Base-by-base conservation (phyloP, 2,329 filamentous ascomycete genomes). In the Cladosporium colombiae region DNA sequence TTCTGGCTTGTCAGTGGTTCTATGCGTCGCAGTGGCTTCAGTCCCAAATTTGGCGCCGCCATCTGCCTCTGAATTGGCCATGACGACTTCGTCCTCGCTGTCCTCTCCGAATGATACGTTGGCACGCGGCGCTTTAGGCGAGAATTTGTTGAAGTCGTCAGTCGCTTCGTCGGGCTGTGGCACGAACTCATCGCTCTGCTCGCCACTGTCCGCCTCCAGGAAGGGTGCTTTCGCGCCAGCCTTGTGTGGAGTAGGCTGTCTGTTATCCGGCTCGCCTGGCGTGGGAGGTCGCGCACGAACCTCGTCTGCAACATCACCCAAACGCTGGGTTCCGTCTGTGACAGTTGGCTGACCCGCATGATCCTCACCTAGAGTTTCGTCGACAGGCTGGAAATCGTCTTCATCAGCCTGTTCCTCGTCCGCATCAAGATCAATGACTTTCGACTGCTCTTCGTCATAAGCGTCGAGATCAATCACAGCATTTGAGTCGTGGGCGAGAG, bases 401-500 rank as follows among this genome's bases (percentile, higher is more conserved):
- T 73, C 71, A 8, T 73, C 64, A 16, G 71, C 69, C 46, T 73
- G 69, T 31, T 76, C 73, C 2, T 74, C 70, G 11, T 74, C 72
- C 5, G 74, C 72, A 18, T 76, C 73, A 31, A 77, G 67, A 60
- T 74, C 70, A 49, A 78, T 74, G 16, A 89, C 77, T 0, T 83
- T 83, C 25, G 74, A 76, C 27, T 73, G 78, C 16, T 81, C 76
- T 18, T 70, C 68, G 8, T 77, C 73, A 2, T 77, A 73, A 18
- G 73, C 78, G 14, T 84, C 82, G 2, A 84, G 68, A 71, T 83
- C 81, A 64, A 83, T 83, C 14, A 83, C 71, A 58, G 81, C 81
- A 14, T 69, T 71, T 1, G 81, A 80, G 50, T 86, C 81, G 58
- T 88, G 85, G 70, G 78, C 0, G 87, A 84, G 65, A 85, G 82